Conservation (phyloP, 1,284 basidiomycete species). For the Sporisorium scitamineum region DNA sequence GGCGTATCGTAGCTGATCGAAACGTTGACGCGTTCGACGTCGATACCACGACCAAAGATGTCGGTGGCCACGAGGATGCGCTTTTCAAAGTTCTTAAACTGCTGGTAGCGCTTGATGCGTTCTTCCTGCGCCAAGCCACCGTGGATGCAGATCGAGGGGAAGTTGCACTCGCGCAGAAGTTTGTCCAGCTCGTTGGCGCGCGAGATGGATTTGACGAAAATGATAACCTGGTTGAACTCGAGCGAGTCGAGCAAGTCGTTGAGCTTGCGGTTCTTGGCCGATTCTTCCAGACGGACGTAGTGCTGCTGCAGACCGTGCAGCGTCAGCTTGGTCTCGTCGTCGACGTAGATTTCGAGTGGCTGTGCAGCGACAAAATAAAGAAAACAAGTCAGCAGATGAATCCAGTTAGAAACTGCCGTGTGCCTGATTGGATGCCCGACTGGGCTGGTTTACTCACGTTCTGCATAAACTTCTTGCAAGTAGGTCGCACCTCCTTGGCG, state of each 20-base stretch:
- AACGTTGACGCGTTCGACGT: slow-evolving; percentile 69
- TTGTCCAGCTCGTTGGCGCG: slow-evolving; percentile 97
- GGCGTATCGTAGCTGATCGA: slow-evolving; percentile 79
- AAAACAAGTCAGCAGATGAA: not conserved
- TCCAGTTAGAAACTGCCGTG: not conserved
- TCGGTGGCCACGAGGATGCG: slow-evolving; percentile 74
- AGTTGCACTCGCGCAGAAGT: slow-evolving; percentile 95
- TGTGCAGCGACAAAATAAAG: slow-evolving; percentile 67
- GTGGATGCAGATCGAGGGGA: slow-evolving; percentile 97
- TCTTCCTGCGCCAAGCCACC: slow-evolving; percentile 94
- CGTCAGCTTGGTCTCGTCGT: slow-evolving; percentile 98
- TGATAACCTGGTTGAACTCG: slow-evolving; percentile 99
- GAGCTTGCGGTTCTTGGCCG: slow-evolving; percentile 94
- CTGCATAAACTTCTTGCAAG: slow-evolving; percentile 99
- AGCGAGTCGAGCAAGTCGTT: slow-evolving; percentile 95
- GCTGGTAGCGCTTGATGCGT: slow-evolving; percentile 96
- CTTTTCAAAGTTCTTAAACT: slow-evolving; percentile 99
- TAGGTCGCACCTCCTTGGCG: slow-evolving; percentile 94
- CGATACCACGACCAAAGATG: slow-evolving; percentile 69
- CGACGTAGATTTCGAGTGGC: slow-evolving; percentile 99
- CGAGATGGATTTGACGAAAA: slow-evolving; percentile 97
- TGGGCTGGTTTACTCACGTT: slow-evolving; percentile 90
- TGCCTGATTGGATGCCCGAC: not conserved
- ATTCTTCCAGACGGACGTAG: slow-evolving; percentile 86
- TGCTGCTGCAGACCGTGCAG: slow-evolving; percentile 99